Evolutionary conservation across 169 alveolate genomes (phyloP).

Genomic region (Plasmodium coatneyi): DNA sequence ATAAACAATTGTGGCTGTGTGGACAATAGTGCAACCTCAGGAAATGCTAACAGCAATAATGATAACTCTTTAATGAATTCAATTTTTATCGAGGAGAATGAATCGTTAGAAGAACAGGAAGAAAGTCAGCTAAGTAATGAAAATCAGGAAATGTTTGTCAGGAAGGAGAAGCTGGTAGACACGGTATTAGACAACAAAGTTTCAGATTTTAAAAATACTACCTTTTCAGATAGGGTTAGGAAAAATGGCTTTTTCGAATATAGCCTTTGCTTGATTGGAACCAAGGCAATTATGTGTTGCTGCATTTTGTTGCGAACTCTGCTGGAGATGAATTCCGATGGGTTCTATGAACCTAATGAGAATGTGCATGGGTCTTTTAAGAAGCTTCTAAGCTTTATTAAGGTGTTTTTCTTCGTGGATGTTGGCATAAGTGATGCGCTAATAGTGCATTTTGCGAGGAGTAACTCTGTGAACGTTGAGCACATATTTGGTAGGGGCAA

Average conservation of each 20-base stretch:
- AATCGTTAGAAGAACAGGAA: slow-evolving; percentile 18
- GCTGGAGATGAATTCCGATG: slow-evolving; percentile 75
- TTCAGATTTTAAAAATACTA: not conserved
- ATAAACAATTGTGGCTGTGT: not conserved
- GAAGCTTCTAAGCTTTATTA: slow-evolving; percentile 72
- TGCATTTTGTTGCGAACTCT: slow-evolving; percentile 76
- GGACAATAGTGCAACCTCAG: slow-evolving; percentile 20
- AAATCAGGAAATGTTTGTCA: not conserved
- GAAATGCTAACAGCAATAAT: slow-evolving; percentile 15
- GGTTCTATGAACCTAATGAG: slow-evolving; percentile 53
- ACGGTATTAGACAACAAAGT: not conserved
- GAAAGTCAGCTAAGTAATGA: slow-evolving; percentile 1
- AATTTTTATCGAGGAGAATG: slow-evolving; percentile 52
- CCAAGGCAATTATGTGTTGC: slow-evolving; percentile 77
- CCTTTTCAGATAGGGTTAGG: not conserved
- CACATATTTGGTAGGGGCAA: not conserved
- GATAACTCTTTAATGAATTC: slow-evolving; percentile 24
- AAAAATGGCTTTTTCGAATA: slow-evolving; percentile 61
- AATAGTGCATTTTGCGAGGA: not conserved
- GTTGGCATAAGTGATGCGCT: slow-evolving; percentile 73
- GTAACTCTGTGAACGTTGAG: slow-evolving; percentile 19
- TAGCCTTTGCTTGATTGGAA: slow-evolving; percentile 73
- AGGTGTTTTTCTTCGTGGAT: slow-evolving; percentile 74
- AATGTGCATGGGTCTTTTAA: slow-evolving; percentile 44
- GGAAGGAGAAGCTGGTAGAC: not conserved